Conservation (phyloP, 768 basidiomycete genomes). For the Daedaleopsis sinensis region DNA sequence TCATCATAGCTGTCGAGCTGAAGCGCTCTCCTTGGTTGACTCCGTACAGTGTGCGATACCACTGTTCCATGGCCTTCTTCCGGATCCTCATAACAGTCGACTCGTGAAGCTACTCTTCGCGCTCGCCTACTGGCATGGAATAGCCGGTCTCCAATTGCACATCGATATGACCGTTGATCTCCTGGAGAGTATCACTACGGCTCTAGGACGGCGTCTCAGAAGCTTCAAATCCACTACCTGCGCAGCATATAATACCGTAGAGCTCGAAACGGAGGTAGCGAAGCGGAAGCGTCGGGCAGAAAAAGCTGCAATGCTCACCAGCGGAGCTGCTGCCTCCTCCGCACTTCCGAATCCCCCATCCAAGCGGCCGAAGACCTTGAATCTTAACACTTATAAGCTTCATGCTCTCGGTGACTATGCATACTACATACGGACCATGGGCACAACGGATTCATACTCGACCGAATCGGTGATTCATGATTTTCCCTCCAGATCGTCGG, state of each 20-base stretch:
- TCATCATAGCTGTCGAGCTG: too few relatives aligned
- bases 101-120: conserved; percentile 37
- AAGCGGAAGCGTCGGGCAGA: conserved; percentile 16
- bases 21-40: too few relatives aligned
- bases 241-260: conserved; percentile 29
- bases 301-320: background rate
- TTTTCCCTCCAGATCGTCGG: too few relatives aligned
- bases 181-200: conserved; percentile 28
- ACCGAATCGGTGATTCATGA: too few relatives aligned
- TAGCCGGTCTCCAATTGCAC: conserved; percentile 45
- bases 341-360: background rate
- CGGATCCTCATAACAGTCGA: conserved; percentile 19
- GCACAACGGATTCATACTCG: conserved; percentile 23
- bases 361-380: conserved; percentile 16
- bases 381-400: conserved; percentile 29
- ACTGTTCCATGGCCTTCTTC: conserved; percentile 37
- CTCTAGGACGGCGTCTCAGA: conserved; percentile 35
- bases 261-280: conserved; percentile 41
- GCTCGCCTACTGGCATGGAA: conserved; percentile 39
- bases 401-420: conserved; percentile 29
- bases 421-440: conserved; percentile 5
- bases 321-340: background rate
- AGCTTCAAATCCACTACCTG: conserved; percentile 36
- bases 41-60: conserved; percentile 36
- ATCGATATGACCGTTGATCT: conserved; percentile 35